phyloP scores from a whole-genome alignment of 2,329 filamentous ascomycete genomes.

The Pseudogymnoascus sp. region DNA sequence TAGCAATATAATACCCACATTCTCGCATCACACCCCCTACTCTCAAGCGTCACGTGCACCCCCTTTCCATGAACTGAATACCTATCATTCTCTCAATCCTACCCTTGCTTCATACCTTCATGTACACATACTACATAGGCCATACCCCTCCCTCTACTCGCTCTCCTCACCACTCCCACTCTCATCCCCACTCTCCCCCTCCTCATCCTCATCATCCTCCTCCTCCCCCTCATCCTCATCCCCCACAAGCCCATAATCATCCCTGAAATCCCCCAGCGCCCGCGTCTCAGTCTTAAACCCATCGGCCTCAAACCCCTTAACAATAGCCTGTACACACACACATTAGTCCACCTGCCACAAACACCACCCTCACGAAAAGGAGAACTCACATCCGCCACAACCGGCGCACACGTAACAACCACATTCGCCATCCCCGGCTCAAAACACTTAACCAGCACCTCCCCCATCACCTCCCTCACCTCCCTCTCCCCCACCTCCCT shows the following conservation, averaged over 20 bases:
- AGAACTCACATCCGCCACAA: conserved; percentile 68
- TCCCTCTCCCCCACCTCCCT: conserved; percentile 68
- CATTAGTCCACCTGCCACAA: background rate
- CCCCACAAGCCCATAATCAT: conserved; percentile 74
- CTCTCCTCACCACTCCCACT: conserved; percentile 10
- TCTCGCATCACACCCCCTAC: background rate
- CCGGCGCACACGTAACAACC: conserved; percentile 77
- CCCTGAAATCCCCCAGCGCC: conserved; percentile 71
- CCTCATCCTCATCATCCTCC: conserved; percentile 26
- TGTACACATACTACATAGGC: background rate
- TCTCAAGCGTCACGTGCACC: background rate
- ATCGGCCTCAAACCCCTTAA: conserved; percentile 62
- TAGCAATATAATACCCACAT: background rate
- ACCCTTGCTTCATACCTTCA: background rate
- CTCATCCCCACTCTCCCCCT: conserved; percentile 18
- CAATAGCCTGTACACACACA: conserved; percentile 51
- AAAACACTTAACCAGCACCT: conserved; percentile 74
- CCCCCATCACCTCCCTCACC: conserved; percentile 64
- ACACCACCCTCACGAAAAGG: conserved; percentile 5
- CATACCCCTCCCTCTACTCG: background rate
- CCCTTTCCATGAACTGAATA: background rate
- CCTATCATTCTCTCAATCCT: background rate
- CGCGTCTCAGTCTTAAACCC: conserved; percentile 75
- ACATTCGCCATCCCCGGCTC: conserved; percentile 72
- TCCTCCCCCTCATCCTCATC: conserved; percentile 50